Evolutionary conservation across 2,329 filamentous ascomycete species (phyloP).

Genomic region (Pseudonectria buxi): DNA sequence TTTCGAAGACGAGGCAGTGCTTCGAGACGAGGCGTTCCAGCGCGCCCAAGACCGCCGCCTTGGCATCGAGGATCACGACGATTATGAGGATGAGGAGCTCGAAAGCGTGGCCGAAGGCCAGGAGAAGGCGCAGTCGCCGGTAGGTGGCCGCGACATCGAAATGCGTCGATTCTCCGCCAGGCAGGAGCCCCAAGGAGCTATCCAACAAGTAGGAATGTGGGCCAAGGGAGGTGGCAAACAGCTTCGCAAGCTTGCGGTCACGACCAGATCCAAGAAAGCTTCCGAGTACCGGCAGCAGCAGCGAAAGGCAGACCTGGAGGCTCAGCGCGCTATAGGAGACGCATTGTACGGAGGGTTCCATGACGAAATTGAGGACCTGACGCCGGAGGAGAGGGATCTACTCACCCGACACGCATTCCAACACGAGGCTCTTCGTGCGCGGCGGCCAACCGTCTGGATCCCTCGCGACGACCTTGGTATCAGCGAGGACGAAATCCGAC

Average conservation of each 20-base stretch:
- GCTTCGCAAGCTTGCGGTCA: slow-evolving; percentile 36
- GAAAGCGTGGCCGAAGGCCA: slow-evolving; percentile 32
- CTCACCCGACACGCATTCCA: slow-evolving; percentile 85
- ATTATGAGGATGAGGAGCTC: slow-evolving; percentile 30
- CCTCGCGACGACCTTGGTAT: slow-evolving; percentile 85
- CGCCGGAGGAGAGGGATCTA: slow-evolving; percentile 78
- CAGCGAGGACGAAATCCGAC: slow-evolving; percentile 80
- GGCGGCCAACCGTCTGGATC: slow-evolving; percentile 87
- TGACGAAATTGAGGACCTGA: slow-evolving; percentile 91
- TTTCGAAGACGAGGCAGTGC: slow-evolving; percentile 86
- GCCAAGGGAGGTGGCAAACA: slow-evolving; percentile 40
- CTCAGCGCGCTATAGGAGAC: slow-evolving; percentile 66
- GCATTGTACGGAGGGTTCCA: slow-evolving; percentile 81
- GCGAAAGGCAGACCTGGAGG: slow-evolving; percentile 58
- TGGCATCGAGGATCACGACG: slow-evolving; percentile 49
- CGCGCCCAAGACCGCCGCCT: slow-evolving; percentile 67
- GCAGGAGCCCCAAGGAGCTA: slow-evolving; percentile 34
- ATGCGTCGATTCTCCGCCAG: slow-evolving; percentile 31
- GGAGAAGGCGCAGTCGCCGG: slow-evolving; percentile 18
- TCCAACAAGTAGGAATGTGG: slow-evolving; percentile 35
- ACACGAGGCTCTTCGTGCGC: slow-evolving; percentile 78
- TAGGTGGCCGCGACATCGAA: slow-evolving; percentile 32
- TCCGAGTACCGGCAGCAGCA: slow-evolving; percentile 42
- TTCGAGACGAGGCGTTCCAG: slow-evolving; percentile 85
- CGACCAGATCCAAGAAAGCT: slow-evolving; percentile 24